Conservation (phyloP, 2,329 filamentous ascomycete species). For the Parascedosporium putredinis region DNA sequence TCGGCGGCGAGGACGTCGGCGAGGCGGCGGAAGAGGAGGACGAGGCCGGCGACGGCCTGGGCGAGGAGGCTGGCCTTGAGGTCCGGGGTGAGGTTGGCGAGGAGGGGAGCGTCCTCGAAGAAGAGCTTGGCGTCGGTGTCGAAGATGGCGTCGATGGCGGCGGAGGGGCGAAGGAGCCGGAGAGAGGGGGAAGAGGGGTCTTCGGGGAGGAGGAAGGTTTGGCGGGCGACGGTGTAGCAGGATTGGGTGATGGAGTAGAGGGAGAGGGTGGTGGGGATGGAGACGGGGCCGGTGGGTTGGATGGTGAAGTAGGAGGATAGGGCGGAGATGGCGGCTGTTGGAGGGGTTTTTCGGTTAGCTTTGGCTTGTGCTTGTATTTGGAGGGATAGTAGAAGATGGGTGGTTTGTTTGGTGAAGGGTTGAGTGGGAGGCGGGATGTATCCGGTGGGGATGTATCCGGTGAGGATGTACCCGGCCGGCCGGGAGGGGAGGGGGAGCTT, state of each 20-base stretch:
- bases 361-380: too few relatives aligned
- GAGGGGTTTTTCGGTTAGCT: too few relatives aligned
- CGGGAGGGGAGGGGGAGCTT: too few relatives aligned
- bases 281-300: conserved; percentile 12
- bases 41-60: conserved; percentile 24
- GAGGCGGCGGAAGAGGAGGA: conserved; percentile 19
- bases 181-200: conserved; percentile 13
- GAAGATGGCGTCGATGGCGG: conserved; percentile 22
- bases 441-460: too few relatives aligned
- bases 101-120: conserved; percentile 18
- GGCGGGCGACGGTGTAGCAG: conserved; percentile 6
- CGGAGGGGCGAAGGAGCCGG: conserved; percentile 10
- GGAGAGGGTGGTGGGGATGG: conserved; percentile 13
- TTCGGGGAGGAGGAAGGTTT: conserved; percentile 15
- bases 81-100: conserved; percentile 20
- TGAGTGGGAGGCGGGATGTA: too few relatives aligned
- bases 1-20: conserved; percentile 1
- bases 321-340: conserved; percentile 1
- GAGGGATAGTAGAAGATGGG: too few relatives aligned
- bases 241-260: conserved; percentile 6
- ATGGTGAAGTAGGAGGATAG: conserved; percentile 10
- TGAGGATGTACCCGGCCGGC: too few relatives aligned
- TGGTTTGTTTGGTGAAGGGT: too few relatives aligned
- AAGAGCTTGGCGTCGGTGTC: conserved; percentile 22
- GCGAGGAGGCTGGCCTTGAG: conserved; percentile 23